These are phyloP conservation scores for Lycium ferocissimum DNA, from an alignment of 257 asterid genomes.

Conservation along the genomic window DNA sequence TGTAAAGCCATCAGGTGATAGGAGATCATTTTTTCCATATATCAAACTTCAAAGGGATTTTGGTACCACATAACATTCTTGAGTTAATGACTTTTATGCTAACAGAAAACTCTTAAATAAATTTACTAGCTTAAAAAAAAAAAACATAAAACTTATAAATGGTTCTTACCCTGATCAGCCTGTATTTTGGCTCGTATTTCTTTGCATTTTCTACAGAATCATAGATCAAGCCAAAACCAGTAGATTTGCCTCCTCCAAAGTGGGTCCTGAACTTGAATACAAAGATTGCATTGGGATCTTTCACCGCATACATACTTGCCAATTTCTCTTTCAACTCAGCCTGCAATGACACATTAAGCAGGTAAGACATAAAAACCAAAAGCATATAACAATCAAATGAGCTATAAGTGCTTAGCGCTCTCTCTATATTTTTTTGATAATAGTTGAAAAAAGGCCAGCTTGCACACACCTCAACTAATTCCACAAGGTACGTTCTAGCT, in stretches of 20 bases:
- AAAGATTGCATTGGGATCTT: conserved; percentile 66
- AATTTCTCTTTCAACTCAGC: conserved; percentile 80
- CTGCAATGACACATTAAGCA: conserved; percentile 37
- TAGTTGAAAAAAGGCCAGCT: not conserved
- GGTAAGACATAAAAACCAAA: not conserved
- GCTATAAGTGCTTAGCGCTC: not conserved
- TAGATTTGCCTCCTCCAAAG: conserved; percentile 85
- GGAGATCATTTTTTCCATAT: not conserved
- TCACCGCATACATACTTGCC: conserved; percentile 68
- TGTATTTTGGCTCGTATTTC: conserved; percentile 88
- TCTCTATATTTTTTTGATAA: not conserved
- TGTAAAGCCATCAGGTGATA: not conserved
- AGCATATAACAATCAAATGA: conserved; percentile 2
- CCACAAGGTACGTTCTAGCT: not conserved
- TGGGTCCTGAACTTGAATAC: conserved; percentile 82
- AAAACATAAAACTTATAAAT: not conserved
- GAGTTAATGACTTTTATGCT: not conserved
- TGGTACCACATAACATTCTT: not conserved
- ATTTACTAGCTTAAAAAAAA: conserved; percentile 44
- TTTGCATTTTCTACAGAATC: conserved; percentile 80
- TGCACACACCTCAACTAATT: not conserved
- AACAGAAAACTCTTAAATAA: not conserved
- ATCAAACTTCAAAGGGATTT: not conserved
- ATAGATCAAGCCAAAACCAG: conserved; percentile 84
- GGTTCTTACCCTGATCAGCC: conserved; percentile 79